Percentiles rank a stretch among this genome's conserved stretches.
Evolutionary conservation across 257 asterid genomes (phyloP).

Genomic region (Echites panduratus): DNA sequence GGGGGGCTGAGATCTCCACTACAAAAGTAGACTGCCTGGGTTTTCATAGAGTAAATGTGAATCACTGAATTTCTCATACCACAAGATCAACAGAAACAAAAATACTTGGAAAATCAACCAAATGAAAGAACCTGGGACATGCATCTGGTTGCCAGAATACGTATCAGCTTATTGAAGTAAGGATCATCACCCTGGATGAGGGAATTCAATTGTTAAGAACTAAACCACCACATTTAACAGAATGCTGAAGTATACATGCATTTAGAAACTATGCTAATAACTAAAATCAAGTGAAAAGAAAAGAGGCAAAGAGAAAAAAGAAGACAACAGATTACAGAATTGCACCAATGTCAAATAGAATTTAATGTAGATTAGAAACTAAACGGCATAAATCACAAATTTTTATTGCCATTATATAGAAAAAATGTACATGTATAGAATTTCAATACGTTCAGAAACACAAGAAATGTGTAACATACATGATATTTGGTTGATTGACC

Average conservation of each 20-base stretch:
- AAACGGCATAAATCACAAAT: not conserved
- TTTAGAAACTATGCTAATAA: not conserved
- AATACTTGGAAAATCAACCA: constrained; percentile 1
- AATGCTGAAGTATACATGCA: not conserved
- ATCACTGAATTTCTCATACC: constrained; percentile 17
- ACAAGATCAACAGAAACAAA: not conserved
- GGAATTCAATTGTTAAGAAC: not conserved
- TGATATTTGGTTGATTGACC: not conserved
- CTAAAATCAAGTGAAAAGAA: not conserved
- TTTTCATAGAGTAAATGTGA: constrained; percentile 12
- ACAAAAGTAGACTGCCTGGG: constrained; percentile 95
- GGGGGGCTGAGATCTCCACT: constrained; percentile 95
- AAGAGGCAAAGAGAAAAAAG: too few relatives aligned
- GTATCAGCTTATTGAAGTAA: constrained; percentile 89
- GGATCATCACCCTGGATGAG: constrained; percentile 74
- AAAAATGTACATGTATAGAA: not conserved
- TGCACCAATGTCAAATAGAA: not conserved
- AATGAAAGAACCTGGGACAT: constrained; percentile 91
- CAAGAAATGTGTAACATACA: too few relatives aligned
- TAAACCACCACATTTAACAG: not conserved
- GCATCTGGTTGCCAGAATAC: constrained; percentile 98
- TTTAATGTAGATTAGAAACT: not conserved
- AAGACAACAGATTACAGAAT: not conserved
- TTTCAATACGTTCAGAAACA: not conserved
- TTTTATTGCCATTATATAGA: not conserved